Evolutionary conservation across 2,329 filamentous ascomycete genomes (phyloP).

Genomic region (Graphilbum ipis-grandicollis): DNA sequence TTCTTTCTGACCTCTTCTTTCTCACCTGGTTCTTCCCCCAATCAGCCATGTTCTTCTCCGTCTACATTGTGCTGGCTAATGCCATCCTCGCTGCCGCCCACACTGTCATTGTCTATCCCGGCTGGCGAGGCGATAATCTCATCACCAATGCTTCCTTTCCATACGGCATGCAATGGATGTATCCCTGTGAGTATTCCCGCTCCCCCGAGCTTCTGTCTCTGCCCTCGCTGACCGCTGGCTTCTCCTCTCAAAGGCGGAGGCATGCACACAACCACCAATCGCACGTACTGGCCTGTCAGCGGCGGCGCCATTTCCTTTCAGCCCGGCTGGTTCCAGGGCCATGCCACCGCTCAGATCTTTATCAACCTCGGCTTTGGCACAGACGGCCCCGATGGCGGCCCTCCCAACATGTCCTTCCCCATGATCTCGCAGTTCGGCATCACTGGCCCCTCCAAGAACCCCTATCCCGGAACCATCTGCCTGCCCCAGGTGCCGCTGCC

Average conservation of each 20-base stretch:
- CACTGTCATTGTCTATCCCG: conserved; percentile 71
- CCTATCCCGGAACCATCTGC: conserved; percentile 82
- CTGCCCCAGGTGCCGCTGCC: conserved; percentile 80
- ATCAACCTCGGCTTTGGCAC: conserved; percentile 80
- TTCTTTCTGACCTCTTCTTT: no score
- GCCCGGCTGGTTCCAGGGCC: conserved; percentile 91
- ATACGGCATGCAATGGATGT: conserved; percentile 89
- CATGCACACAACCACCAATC: conserved; percentile 57
- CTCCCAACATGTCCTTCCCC: conserved; percentile 70
- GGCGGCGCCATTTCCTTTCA: conserved; percentile 84
- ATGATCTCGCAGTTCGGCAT: conserved; percentile 75
- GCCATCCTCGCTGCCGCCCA: conserved; percentile 45
- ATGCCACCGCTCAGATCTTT: conserved; percentile 67
- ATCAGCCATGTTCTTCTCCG: conserved; percentile 26
- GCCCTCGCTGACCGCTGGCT: background rate
- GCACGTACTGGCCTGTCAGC: conserved; percentile 77
- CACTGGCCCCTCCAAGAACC: conserved; percentile 59
- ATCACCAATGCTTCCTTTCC: conserved; percentile 63
- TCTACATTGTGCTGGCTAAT: conserved; percentile 24
- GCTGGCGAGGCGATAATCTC: conserved; percentile 75
- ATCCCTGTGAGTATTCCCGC: conserved; percentile 55
- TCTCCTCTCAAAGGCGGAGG: conserved; percentile 53
- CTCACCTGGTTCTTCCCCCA: background rate
- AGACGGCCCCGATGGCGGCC: conserved; percentile 42
- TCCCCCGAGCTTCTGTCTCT: background rate